Evolutionary conservation across 1,284 basidiomycete species (phyloP).

Genomic region (Rhodofomes roseus): DNA sequence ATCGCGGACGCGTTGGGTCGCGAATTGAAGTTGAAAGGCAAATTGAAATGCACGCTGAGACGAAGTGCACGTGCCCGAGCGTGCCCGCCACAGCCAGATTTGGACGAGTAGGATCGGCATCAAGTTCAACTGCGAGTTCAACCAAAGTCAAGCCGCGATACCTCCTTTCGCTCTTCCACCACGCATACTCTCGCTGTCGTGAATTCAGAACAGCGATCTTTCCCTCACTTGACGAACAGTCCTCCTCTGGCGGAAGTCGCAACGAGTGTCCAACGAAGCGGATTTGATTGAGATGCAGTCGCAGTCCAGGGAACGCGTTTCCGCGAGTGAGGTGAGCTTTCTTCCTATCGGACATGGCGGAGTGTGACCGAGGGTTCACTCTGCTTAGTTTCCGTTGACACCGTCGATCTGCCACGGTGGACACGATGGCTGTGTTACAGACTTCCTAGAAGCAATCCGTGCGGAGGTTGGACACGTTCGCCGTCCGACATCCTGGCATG

Average conservation of each 20-base stretch:
- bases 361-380: neutral
- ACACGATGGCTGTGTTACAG: neutral
- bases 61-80: too few relatives aligned
- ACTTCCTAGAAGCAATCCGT: neutral
- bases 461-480: neutral
- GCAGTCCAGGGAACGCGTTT: neutral
- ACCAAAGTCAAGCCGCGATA: neutral
- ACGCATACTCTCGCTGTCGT: neutral
- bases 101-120: too few relatives aligned
- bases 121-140: neutral
- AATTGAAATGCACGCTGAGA: too few relatives aligned
- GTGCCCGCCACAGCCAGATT: too few relatives aligned
- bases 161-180: neutral
- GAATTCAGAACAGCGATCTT: too few relatives aligned
- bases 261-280: too few relatives aligned
- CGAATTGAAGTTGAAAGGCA: neutral
- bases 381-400: conserved; percentile 3
- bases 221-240: too few relatives aligned
- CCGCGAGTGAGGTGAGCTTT: conserved; percentile 5
- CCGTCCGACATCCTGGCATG: neutral
- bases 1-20: neutral
- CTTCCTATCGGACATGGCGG: neutral
- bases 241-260: too few relatives aligned
- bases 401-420: conserved; percentile 4
- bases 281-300: too few relatives aligned